Percentiles rank a stretch among this genome's conserved stretches.
These are phyloP conservation scores for Penicillium desertorum DNA, from an alignment of 495 filamentous ascomycete species.

Conservation along the genomic window DNA sequence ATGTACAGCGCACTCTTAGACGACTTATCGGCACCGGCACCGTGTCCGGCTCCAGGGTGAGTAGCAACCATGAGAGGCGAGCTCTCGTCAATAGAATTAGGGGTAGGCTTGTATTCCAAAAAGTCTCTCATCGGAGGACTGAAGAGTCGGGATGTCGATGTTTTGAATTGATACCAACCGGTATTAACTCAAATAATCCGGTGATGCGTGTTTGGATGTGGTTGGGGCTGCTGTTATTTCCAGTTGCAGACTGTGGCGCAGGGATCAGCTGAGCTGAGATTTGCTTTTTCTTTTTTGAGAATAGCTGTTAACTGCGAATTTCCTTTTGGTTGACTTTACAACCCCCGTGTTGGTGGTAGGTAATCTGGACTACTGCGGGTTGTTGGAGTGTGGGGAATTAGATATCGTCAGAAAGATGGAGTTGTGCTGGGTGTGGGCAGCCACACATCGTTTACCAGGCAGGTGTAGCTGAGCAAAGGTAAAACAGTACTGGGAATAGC, in stretches of 20 bases:
- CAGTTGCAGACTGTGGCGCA: not conserved
- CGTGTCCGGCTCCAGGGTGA: slow-evolving; percentile 13
- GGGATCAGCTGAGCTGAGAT: not conserved
- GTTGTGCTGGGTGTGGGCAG: not conserved
- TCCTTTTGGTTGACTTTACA: not conserved
- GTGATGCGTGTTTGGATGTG: not conserved
- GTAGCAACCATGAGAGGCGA: slow-evolving; percentile 40
- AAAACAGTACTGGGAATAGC: not conserved
- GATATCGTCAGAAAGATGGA: not conserved
- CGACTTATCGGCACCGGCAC: slow-evolving; percentile 26
- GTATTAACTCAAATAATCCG: not conserved
- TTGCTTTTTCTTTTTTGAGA: not conserved
- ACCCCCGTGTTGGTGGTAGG: not conserved
- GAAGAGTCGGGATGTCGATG: not conserved
- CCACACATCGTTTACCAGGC: not conserved
- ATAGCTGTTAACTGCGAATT: not conserved
- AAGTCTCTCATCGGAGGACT: not conserved
- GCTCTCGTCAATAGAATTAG: slow-evolving; percentile 26
- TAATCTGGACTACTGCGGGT: not conserved
- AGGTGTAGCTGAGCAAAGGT: not conserved
- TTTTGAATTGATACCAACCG: not conserved
- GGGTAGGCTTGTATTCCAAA: not conserved
- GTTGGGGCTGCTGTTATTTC: not conserved
- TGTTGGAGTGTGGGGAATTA: not conserved
- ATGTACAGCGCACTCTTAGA: slow-evolving; percentile 82